Percentiles rank a stretch among this genome's conserved stretches.
Conservation (phyloP, 2,329 filamentous ascomycete species). For the Penicillium sp. region DNA sequence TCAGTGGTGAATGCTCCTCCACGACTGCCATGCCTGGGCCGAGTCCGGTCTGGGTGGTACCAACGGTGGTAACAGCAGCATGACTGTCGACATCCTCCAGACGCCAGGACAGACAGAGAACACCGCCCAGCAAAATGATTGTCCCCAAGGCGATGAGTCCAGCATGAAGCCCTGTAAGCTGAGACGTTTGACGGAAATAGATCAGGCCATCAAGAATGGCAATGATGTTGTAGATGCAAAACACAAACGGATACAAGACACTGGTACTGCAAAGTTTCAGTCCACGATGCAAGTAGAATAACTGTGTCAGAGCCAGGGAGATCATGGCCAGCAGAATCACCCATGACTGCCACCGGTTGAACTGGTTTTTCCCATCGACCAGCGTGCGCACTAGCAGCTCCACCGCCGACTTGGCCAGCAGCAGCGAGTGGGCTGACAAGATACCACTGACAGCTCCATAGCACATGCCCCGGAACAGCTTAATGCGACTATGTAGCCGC, state of each 20-base stretch:
- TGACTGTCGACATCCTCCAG: conserved; percentile 63
- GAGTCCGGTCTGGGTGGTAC: conserved; percentile 64
- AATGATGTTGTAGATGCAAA: conserved; percentile 99
- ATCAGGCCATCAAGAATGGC: conserved; percentile 96
- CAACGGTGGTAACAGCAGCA: conserved; percentile 41
- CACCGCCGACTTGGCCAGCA: conserved; percentile 94
- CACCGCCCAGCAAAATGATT: conserved; percentile 77
- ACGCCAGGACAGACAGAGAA: conserved; percentile 90
- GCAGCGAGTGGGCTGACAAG: conserved; percentile 84
- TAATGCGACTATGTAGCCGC: conserved; percentile 60
- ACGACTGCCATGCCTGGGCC: conserved; percentile 80
- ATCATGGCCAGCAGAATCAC: conserved; percentile 80
- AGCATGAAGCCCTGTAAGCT: conserved; percentile 72
- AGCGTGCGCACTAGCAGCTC: conserved; percentile 87
- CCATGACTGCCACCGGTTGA: conserved; percentile 94
- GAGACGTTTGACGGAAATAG: conserved; percentile 87
- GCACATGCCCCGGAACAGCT: conserved; percentile 75
- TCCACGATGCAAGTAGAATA: conserved; percentile 93
- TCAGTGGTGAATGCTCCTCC: conserved; percentile 49
- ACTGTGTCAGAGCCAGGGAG: conserved; percentile 77
- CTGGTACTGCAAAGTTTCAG: conserved; percentile 94
- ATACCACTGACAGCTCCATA: conserved; percentile 92
- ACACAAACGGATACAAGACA: conserved; percentile 92
- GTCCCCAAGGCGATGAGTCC: conserved; percentile 77
- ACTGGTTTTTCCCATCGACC: conserved; percentile 84